Evolutionary conservation across 1,284 basidiomycete species (phyloP).

Genomic region (Vanrija sp.): DNA sequence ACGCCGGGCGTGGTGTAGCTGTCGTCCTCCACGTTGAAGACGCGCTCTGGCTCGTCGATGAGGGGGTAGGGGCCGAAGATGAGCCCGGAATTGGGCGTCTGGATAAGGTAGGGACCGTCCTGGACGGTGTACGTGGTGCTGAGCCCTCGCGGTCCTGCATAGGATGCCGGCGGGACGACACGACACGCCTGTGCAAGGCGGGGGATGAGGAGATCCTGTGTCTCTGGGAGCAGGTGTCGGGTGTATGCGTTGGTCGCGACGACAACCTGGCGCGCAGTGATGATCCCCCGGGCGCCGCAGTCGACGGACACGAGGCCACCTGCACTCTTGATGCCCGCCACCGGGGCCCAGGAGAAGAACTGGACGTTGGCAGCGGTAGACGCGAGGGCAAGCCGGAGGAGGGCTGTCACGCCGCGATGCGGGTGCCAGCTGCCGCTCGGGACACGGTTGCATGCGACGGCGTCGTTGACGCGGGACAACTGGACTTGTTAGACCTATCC

Average conservation of each 20-base stretch:
- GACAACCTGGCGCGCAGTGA: constrained; percentile 28
- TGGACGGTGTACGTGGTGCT: constrained; percentile 22
- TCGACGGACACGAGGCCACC: constrained; percentile 18
- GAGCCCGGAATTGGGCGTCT: constrained; percentile 24
- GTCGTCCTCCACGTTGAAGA: constrained; percentile 14
- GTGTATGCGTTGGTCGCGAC: constrained; percentile 41
- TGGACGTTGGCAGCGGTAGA: not conserved
- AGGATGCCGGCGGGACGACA: constrained; percentile 21
- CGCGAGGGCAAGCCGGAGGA: constrained; percentile 10
- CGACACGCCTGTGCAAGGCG: constrained; percentile 21
- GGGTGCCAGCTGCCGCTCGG: constrained; percentile 14
- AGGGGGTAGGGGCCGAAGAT: constrained; percentile 19
- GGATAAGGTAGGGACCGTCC: constrained; percentile 27
- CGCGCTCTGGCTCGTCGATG: not conserved
- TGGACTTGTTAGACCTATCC: not conserved
- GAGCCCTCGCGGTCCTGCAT: constrained; percentile 15
- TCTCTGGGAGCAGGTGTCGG: constrained; percentile 24
- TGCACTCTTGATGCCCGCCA: not conserved
- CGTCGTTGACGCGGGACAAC: constrained; percentile 1
- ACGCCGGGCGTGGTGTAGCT: not conserved
- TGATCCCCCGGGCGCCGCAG: constrained; percentile 17
- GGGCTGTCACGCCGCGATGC: constrained; percentile 10
- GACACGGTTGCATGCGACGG: not conserved
- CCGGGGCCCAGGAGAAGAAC: constrained; percentile 15
- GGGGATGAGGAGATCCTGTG: constrained; percentile 23